Conservation (phyloP, 2,329 filamentous ascomycete genomes). For the Zymoseptoria pseudotritici region DNA sequence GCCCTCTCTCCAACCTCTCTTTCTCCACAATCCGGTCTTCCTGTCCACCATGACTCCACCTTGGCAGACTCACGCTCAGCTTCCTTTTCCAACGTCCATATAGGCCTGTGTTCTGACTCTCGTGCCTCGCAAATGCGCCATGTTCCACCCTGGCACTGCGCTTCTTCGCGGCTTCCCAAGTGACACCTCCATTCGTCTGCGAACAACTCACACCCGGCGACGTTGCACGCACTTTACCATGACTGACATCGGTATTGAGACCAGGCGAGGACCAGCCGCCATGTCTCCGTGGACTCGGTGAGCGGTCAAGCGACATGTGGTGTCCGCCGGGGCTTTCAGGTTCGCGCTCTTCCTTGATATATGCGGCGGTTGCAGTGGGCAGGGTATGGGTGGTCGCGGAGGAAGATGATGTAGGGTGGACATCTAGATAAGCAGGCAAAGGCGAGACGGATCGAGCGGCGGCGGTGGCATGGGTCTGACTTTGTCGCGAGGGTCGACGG, state of each 20-base stretch:
- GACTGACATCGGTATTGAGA: conserved; percentile 51
- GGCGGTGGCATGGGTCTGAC: conserved; percentile 7
- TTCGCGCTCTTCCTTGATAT: conserved; percentile 19
- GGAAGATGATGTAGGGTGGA: not conserved
- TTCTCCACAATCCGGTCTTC: conserved; percentile 58
- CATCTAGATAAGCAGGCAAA: not conserved
- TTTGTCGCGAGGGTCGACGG: conserved; percentile 13
- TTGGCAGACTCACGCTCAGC: conserved; percentile 70
- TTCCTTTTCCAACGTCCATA: conserved; percentile 77
- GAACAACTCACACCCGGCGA: conserved; percentile 33
- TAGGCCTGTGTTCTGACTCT: conserved; percentile 74
- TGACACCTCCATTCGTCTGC: conserved; percentile 49
- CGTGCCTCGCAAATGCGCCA: conserved; percentile 64
- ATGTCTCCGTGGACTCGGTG: conserved; percentile 74
- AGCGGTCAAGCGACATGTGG: conserved; percentile 75
- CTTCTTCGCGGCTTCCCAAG: conserved; percentile 77
- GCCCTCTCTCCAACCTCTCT: conserved; percentile 61
- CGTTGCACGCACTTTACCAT: conserved; percentile 59
- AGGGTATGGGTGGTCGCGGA: conserved; percentile 7
- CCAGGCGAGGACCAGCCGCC: conserved; percentile 81
- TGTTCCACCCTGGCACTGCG: conserved; percentile 61
- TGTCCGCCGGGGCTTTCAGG: not conserved
- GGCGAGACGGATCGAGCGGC: conserved; percentile 1
- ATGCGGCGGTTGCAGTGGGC: conserved; percentile 13
- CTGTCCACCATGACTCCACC: conserved; percentile 52